phyloP scores from a whole-genome alignment of 768 basidiomycete species.

The Epithele typhae region DNA sequence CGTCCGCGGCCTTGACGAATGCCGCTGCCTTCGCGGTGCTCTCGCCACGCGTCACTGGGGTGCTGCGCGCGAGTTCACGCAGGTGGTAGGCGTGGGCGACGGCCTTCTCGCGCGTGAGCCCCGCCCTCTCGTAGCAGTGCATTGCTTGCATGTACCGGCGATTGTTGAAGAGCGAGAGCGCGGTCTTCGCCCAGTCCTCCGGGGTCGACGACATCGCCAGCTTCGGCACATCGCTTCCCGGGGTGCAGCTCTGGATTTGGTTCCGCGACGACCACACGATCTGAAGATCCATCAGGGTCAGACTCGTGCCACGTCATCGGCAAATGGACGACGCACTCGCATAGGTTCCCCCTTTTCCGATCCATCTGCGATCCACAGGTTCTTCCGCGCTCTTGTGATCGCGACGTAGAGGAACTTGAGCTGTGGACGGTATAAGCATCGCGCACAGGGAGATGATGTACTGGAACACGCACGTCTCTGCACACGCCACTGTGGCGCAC shows the following conservation, averaged over 20 bases:
- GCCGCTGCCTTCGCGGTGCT: neutral
- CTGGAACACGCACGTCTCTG: conserved; percentile 40
- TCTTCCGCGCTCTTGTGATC: conserved; percentile 62
- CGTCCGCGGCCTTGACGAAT: neutral
- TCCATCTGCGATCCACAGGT: conserved; percentile 65
- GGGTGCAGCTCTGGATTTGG: conserved; percentile 40
- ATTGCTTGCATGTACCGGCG: neutral
- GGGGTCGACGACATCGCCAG: conserved; percentile 44
- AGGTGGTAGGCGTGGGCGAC: neutral
- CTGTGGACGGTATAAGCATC: conserved; percentile 26
- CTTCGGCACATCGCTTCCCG: conserved; percentile 38
- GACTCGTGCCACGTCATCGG: no score
- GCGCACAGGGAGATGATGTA: neutral
- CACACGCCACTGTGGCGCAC: conserved; percentile 51
- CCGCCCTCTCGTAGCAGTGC: neutral
- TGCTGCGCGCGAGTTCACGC: neutral
- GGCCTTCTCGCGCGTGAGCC: neutral
- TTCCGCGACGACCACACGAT: conserved; percentile 37
- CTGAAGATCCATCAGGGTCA: conserved; percentile 23
- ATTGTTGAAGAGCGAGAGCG: neutral
- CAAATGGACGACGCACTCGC: conserved; percentile 36
- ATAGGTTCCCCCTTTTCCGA: conserved; percentile 54
- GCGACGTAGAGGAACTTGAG: conserved; percentile 69
- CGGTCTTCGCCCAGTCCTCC: conserved; percentile 35
- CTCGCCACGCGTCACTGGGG: neutral